Evolutionary conservation across 2,329 filamentous ascomycete species (phyloP), one percentile per base, ranked within the genome.

Genomic region (Colletotrichum sp.): DNA sequence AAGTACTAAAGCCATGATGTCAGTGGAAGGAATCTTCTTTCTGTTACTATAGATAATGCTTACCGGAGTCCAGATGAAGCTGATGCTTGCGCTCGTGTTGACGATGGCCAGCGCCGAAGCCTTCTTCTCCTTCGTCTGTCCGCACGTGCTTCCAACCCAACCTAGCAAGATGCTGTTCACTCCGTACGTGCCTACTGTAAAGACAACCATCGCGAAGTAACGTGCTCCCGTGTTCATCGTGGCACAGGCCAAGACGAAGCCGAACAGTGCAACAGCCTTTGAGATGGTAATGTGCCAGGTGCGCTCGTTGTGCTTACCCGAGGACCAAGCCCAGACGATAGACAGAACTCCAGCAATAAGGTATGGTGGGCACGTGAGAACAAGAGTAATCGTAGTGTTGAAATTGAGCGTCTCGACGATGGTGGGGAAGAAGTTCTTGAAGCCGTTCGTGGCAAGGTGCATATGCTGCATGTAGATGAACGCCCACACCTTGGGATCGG

Each of bases 391-490:
- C 0, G 84, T 88, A 2, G 78, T 82, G 63, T 79, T 81, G 80
- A 87, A 88, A 1, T 84, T 83, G 4, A 86, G 85, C 16, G 82
- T 86, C 77, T 84, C 69, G 4, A 81, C 80, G 26, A 84, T 81
- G 2, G 80, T 81, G 6, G 82, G 81, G 72, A 84, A 87, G 80
- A 86, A 87, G 80, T 87, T 87, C 78, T 87, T 85, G 79, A 86
- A 86, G 2, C 82, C 82, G 55, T 87, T 86, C 21, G 87, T 87
- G 8, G 85, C 85, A 36, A 88, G 80, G 79, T 89, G 87, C 80
- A 87, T 85, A 77, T 89, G 88, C 77, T 88, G 86, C 87, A 89
- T 88, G 74, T 88, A 81, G 8, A 84, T 83, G 67, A 89, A 86
- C 6, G 89, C 79, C 83, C 87, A 89, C 4, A 88, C 82, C 63